Base-by-base conservation (phyloP, 2,329 filamentous ascomycete genomes). In the Aphanoascus verrucosus region DNA sequence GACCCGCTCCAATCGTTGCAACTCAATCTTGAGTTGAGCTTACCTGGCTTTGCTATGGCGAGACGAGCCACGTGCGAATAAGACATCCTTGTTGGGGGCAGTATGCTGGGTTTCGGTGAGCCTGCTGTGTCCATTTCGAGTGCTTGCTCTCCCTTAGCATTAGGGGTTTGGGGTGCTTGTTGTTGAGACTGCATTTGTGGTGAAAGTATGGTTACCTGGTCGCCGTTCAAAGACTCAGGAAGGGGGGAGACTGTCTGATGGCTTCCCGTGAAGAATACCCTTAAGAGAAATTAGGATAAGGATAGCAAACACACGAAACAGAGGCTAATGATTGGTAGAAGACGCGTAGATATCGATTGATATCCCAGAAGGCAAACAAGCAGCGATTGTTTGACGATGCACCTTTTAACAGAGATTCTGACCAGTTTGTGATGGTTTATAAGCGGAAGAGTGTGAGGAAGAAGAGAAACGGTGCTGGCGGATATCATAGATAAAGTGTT, bases 41-140 rank as follows among this genome's bases (percentile, higher is more conserved):
- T 28, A 52, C 50, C 14, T 46, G 50, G 15, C 9, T 31, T 19
- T 28, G 50, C 32, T 34, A 46, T 52, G 19, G 50, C 41, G 4
- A 32, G 42, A 31, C 50, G 50, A 19, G 35, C 32, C 12, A 46
- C 35, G 9, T 52, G 41, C 12, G 50, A 41, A 19, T 52, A 52
- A 4, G 42, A 20, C 11, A 52, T 19, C 7, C 20, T 46, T 40
- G 41, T 46, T 15, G 50, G 42, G 2, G 42, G 42, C 23, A 28
- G 23, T 17, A 4, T 15, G 28, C 12, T 42, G 19, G n/a, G 6
- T 31, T 32, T 7, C 19, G 12, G 32, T 7, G 41, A 7, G 12
- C 12, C 31, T 23, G n/a, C 32, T 40, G 14, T 20, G 43, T 19
- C n/a, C 4, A 5, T 14, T 14, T 11, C 9, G 12, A 34, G 15